These are phyloP conservation scores for Apiospora malaysiana DNA, from an alignment of 2,329 filamentous ascomycete species.

Conservation along the genomic window DNA sequence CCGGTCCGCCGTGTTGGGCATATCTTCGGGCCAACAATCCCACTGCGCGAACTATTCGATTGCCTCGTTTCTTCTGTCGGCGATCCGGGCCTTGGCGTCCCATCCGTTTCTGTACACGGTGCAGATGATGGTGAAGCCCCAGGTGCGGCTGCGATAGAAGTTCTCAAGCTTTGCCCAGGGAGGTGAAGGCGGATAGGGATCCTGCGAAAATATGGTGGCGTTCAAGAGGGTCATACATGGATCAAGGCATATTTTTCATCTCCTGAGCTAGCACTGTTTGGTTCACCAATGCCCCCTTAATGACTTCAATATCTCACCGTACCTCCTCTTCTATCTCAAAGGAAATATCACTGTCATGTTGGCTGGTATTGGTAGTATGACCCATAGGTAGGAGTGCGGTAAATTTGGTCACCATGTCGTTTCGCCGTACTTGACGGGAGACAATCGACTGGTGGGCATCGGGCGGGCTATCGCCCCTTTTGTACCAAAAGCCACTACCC, in stretches of 20 bases:
- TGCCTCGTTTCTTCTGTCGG: neutral
- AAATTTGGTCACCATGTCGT: neutral
- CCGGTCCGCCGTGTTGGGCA: neutral
- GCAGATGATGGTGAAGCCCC: neutral
- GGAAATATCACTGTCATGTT: neutral
- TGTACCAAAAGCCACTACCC: neutral
- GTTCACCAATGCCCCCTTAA: neutral
- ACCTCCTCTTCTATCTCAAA: neutral
- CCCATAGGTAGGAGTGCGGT: neutral
- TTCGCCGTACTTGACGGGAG: neutral
- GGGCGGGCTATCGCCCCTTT: neutral
- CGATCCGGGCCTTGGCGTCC: neutral
- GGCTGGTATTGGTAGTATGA: neutral
- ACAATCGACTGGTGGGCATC: neutral
- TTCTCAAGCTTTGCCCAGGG: neutral
- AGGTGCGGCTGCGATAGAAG: neutral
- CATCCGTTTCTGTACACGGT: neutral
- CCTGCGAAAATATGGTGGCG: neutral
- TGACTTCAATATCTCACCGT: neutral
- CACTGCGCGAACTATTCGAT: neutral
- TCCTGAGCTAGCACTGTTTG: neutral
- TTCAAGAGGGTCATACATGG: neutral
- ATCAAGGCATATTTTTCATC: neutral
- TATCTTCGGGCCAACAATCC: neutral
- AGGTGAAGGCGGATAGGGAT: neutral